Evolutionary conservation across 176 grass and related monocot genomes (phyloP).

Genomic region (Triticum urartu): DNA sequence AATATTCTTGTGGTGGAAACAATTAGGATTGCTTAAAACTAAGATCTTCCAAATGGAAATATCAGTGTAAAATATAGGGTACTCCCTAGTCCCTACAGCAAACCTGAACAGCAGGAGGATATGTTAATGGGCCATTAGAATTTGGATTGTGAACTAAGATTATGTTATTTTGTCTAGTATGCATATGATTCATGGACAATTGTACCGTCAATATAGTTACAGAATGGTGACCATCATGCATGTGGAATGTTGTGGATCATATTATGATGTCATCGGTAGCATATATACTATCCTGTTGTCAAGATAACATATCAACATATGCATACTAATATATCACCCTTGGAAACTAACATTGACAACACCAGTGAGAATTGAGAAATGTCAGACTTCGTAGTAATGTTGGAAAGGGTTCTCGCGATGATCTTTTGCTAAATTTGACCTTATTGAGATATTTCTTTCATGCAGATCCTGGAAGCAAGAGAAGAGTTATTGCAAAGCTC

Average conservation of each 20-base stretch:
- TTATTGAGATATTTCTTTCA: background rate
- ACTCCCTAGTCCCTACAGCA: background rate
- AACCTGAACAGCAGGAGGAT: background rate
- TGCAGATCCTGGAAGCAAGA: constrained; percentile 64
- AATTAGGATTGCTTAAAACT: constrained; percentile 17
- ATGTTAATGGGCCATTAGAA: background rate
- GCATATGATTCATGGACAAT: background rate
- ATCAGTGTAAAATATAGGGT: background rate
- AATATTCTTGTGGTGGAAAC: constrained; percentile 4
- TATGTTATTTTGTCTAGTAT: background rate
- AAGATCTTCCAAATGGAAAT: background rate
- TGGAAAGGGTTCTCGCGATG: background rate
- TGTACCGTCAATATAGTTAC: background rate
- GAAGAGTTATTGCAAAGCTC: constrained; percentile 47
- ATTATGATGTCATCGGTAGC: background rate
- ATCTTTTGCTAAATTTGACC: background rate
- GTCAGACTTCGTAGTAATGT: background rate
- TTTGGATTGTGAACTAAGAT: constrained; percentile 9
- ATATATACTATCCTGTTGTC: background rate
- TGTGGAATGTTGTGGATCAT: background rate
- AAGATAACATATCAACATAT: background rate
- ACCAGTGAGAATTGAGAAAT: background rate
- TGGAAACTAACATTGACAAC: background rate
- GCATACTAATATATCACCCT: background rate
- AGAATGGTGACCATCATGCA: background rate